These are phyloP conservation scores for Phytophthora parvispora DNA, from an alignment of 352 stramenopile genomes.

Conservation along the genomic window DNA sequence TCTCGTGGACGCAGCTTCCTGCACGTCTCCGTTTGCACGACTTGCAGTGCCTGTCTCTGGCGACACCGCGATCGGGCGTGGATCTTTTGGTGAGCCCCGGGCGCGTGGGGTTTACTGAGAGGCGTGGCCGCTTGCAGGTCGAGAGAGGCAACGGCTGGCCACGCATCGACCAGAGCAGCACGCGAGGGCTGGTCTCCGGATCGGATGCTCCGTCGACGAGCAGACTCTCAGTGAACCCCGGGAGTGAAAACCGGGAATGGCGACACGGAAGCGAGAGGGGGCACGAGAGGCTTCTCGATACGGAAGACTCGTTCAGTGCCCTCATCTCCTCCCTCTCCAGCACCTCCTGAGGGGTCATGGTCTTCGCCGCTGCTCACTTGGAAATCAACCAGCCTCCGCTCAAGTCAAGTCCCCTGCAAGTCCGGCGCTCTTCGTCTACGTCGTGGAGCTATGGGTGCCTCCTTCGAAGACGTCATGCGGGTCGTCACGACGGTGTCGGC, in stretches of 20 bases:
- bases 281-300: slow-evolving; percentile 11
- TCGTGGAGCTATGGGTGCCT: slow-evolving; percentile 27
- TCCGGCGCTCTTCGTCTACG: not conserved
- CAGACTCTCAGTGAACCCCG: slow-evolving; percentile 21
- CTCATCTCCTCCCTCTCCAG: not conserved
- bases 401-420: slow-evolving; percentile 24
- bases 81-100: slow-evolving; percentile 27
- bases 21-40: not conserved
- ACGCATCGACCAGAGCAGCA: slow-evolving; percentile 10
- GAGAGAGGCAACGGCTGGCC: slow-evolving; percentile 24
- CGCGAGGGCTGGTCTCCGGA: slow-evolving; percentile 12
- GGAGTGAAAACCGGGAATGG: slow-evolving; percentile 21
- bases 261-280: slow-evolving; percentile 17
- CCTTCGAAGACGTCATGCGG: slow-evolving; percentile 64
- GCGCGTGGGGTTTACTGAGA: slow-evolving; percentile 32
- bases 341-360: not conserved
- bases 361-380: slow-evolving; percentile 17
- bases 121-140: slow-evolving; percentile 9
- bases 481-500: slow-evolving; percentile 73
- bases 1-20: slow-evolving; percentile 5
- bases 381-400: slow-evolving; percentile 28
- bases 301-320: slow-evolving; percentile 5
- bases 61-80: not conserved
- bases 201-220: slow-evolving; percentile 22
- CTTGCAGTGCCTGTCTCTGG: slow-evolving; percentile 27